These are phyloP conservation scores for Dillenia suffruticosa DNA, from an alignment of 164 flowering plant genomes.

Conservation along the genomic window DNA sequence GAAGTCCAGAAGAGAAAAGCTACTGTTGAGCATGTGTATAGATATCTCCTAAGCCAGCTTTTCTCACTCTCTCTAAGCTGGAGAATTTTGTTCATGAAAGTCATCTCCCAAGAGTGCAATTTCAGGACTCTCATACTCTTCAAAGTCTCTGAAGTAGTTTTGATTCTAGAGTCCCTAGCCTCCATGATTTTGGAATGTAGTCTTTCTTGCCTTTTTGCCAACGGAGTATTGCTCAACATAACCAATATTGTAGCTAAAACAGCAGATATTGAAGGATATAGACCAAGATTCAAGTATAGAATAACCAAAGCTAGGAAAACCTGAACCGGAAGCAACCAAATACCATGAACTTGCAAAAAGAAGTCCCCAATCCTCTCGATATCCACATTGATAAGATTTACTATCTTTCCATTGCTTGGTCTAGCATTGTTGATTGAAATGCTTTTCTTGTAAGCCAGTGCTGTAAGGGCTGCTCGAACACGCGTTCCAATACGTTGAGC, in stretches of 20 bases:
- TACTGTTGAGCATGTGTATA: constrained; percentile 60
- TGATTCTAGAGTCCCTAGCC: constrained; percentile 71
- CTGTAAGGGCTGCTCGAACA: constrained; percentile 60
- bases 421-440: constrained; percentile 43
- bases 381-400: constrained; percentile 70
- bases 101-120: constrained; percentile 76
- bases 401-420: constrained; percentile 43
- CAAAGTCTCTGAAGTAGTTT: constrained; percentile 69
- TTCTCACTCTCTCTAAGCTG: constrained; percentile 57
- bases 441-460: constrained; percentile 50
- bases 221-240: constrained; percentile 72
- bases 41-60: constrained; percentile 57
- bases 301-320: constrained; percentile 63
- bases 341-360: constrained; percentile 56
- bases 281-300: constrained; percentile 61
- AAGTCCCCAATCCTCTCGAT: constrained; percentile 78
- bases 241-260: constrained; percentile 50
- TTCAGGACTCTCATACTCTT: constrained; percentile 81
- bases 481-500: constrained; percentile 62
- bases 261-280: constrained; percentile 61
- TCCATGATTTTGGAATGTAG: constrained; percentile 78
- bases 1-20: constrained; percentile 92
- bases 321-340: constrained; percentile 87
- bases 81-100: constrained; percentile 50
- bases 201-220: constrained; percentile 60